These are phyloP conservation scores for Isochrysis galbana DNA, from an alignment of 78 protist species.

Conservation along the genomic window DNA sequence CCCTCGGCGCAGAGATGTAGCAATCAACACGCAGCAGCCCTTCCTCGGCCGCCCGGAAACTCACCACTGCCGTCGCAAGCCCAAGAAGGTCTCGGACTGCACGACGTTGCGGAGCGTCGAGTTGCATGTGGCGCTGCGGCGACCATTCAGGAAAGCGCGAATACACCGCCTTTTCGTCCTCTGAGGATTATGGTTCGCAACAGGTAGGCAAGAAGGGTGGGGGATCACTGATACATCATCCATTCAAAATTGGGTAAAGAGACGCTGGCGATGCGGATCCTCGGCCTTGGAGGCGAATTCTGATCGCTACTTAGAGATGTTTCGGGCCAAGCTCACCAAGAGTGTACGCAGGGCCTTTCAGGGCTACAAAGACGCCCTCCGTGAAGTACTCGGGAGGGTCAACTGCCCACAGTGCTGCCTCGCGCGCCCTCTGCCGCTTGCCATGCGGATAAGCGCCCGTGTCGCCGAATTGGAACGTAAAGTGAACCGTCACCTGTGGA, in stretches of 20 bases:
- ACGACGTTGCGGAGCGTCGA: not conserved
- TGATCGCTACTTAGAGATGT: no score
- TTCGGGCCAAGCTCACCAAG: no score
- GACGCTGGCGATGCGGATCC: no score
- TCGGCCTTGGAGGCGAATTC: no score
- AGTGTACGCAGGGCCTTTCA: not conserved
- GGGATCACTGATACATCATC: no score
- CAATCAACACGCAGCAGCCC: not conserved
- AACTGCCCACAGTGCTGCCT: not conserved
- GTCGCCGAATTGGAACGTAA: constrained; percentile 1
- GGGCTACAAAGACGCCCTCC: not conserved
- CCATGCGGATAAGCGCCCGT: not conserved
- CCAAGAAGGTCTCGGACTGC: not conserved
- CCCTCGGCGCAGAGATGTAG: no score
- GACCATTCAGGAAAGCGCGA: not conserved
- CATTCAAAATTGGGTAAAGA: no score
- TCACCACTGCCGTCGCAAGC: not conserved
- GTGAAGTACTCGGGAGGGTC: constrained; percentile 22
- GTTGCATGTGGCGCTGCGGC: not conserved
- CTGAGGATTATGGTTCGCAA: no score
- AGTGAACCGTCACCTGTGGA: constrained; percentile 3
- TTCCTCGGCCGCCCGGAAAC: not conserved
- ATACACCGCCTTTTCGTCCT: not conserved
- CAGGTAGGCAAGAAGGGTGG: no score
- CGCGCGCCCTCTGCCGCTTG: constrained; percentile 16